phyloP scores from a whole-genome alignment of 1,284 basidiomycete species.

The Neotropicomus parvogracilis region DNA sequence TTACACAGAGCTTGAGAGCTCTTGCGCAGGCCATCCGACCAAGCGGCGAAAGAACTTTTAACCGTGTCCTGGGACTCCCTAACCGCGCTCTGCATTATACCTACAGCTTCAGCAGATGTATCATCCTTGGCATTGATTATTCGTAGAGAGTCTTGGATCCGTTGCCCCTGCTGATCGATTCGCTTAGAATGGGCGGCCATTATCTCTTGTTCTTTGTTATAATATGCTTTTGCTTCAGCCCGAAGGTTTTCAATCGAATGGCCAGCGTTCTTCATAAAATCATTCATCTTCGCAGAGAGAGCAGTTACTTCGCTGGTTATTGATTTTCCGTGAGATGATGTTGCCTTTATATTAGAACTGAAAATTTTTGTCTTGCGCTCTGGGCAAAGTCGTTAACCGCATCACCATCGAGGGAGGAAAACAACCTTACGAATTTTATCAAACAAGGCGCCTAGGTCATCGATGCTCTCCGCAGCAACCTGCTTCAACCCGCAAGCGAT shows the following conservation, averaged over 20 bases:
- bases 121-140: constrained; percentile 55
- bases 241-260: constrained; percentile 54
- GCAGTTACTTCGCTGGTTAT: constrained; percentile 50
- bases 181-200: constrained; percentile 51
- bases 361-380: constrained; percentile 75
- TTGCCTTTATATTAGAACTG: constrained; percentile 61
- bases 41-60: constrained; percentile 49
- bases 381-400: constrained; percentile 31
- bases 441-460: constrained; percentile 73
- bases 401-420: background rate
- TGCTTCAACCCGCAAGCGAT: constrained; percentile 70
- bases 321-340: constrained; percentile 58
- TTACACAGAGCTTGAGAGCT: constrained; percentile 47
- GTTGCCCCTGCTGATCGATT: constrained; percentile 59
- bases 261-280: constrained; percentile 57
- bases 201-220: constrained; percentile 53
- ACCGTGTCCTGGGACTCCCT: constrained; percentile 53
- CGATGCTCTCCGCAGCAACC: constrained; percentile 64
- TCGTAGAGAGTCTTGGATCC: constrained; percentile 56
- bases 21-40: constrained; percentile 50
- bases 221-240: constrained; percentile 54
- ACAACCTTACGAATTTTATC: constrained; percentile 74
- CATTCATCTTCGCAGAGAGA: constrained; percentile 58
- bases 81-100: constrained; percentile 44
- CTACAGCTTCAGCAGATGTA: constrained; percentile 52